Evolutionary conservation across 768 basidiomycete species (phyloP).

Genomic region (Mycena rebaudengoi): DNA sequence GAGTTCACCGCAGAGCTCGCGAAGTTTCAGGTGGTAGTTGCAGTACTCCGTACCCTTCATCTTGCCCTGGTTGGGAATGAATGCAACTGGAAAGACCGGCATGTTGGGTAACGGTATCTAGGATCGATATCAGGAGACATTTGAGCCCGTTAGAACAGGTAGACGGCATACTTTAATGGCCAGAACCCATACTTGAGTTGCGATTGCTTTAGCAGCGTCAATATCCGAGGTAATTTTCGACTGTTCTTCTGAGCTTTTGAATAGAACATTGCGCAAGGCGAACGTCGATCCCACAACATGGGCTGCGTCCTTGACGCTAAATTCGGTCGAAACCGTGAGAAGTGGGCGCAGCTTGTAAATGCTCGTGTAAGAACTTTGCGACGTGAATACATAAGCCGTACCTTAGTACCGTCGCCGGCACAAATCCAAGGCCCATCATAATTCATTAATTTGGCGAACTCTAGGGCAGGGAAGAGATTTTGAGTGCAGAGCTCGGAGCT

Average conservation of each 20-base stretch:
- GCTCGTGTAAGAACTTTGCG: not conserved
- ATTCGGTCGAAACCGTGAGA: not conserved
- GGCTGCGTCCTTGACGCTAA: not conserved
- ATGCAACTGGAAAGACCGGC: slow-evolving; percentile 8
- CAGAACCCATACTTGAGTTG: not conserved
- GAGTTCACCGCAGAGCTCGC: not conserved
- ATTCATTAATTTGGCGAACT: not conserved
- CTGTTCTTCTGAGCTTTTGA: not conserved
- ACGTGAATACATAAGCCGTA: not conserved
- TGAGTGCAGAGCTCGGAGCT: not conserved
- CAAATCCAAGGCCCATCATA: not conserved
- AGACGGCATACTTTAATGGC: not conserved
- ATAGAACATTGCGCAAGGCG: not conserved
- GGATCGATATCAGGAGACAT: not conserved
- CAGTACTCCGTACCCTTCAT: not conserved
- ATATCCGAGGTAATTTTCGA: not conserved
- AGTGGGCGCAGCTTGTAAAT: not conserved
- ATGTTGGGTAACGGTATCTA: slow-evolving; percentile 4
- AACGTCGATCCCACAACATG: not conserved
- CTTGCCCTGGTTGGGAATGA: slow-evolving; percentile 1
- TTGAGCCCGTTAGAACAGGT: no score
- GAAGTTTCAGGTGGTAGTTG: not conserved
- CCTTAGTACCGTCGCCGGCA: slow-evolving; percentile 1
- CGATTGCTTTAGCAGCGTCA: not conserved
- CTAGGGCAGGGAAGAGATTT: not conserved